Base-by-base conservation (phyloP, 2,329 filamentous ascomycete species). In the Penicillium paneum region DNA sequence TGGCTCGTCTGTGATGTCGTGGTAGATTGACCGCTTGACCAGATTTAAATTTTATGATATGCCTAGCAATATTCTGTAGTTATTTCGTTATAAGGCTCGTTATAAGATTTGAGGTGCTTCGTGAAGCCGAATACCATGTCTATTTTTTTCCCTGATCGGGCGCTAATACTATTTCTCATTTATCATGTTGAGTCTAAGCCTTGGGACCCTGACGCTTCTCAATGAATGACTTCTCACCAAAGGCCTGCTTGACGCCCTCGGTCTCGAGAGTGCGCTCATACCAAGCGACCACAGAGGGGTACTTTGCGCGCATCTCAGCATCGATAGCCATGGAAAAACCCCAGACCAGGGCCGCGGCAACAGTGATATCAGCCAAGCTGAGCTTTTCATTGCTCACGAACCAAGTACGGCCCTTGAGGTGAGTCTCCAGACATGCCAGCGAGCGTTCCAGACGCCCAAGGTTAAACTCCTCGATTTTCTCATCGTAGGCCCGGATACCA, bases 281-380 rank as follows among this genome's bases (percentile, higher is more conserved):
- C 65, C 67, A 70, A 2, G 45, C 41, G 3, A 67, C 42, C 8
- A 59, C 51, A 11, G 42, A 24, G 12, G 66, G 64, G 42, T 60
- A 69, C 57, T 64, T 67, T 8, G 44, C 12, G 11, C 67, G 57
- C 62, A 68, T 63, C 44, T 68, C 68, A 0, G 45, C 52, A 40
- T 70, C 68, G 15, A 70, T 62, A 6, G 53, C 42, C 49, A 62
- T 39, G 3, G 48, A 36, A 49, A 68, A 70, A 2, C 61, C 64
- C 65, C 66, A 67, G n/a, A 61, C 36, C 38, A 70, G 43, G 8
- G 64, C 47, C 2, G 61, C 41, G 1, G 65, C 68, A 10, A 68
- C 39, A 8, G 55, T 61, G 36, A 70, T 64, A 56, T 70, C 67
- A 4, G 65, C 68, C 57, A 70, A 46, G 46, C 58, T 67, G 39